These are phyloP conservation scores for Aegilops longissima DNA, from an alignment of 176 grass and related monocot species.

Conservation along the genomic window DNA sequence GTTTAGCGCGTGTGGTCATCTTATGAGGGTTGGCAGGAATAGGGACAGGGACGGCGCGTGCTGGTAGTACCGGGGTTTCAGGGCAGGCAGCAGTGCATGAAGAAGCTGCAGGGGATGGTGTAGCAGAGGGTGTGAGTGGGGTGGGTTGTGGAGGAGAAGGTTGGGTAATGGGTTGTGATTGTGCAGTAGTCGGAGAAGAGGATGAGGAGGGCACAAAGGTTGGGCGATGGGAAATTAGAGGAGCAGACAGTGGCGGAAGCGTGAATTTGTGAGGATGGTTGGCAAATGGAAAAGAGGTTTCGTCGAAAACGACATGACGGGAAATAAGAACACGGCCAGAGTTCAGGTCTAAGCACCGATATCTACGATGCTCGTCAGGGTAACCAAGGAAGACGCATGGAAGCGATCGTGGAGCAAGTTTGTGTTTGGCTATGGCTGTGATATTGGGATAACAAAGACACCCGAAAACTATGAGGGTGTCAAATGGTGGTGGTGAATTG, in stretches of 20 bases:
- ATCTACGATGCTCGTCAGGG: background rate
- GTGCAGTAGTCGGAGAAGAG: background rate
- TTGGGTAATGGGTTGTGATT: background rate
- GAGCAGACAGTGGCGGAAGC: background rate
- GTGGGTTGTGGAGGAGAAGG: too few relatives aligned
- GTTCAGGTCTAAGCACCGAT: fast-evolving
- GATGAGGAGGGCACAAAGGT: background rate
- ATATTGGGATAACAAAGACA: background rate
- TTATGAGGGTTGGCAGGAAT: too few relatives aligned
- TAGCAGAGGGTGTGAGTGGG: too few relatives aligned
- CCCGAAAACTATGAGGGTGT: background rate
- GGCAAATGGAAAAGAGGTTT: background rate
- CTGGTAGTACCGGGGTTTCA: too few relatives aligned
- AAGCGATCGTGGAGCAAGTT: background rate
- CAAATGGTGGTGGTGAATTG: background rate
- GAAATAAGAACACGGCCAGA: background rate
- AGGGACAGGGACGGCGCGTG: too few relatives aligned
- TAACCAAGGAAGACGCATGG: background rate
- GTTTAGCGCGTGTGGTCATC: background rate
- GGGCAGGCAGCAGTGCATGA: too few relatives aligned
- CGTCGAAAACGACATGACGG: background rate
- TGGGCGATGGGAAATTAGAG: background rate
- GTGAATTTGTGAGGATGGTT: background rate
- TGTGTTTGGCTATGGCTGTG: background rate
- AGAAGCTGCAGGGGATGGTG: too few relatives aligned